Evolutionary conservation across 2,329 filamentous ascomycete species (phyloP).

Genomic region (Claviceps sp.): DNA sequence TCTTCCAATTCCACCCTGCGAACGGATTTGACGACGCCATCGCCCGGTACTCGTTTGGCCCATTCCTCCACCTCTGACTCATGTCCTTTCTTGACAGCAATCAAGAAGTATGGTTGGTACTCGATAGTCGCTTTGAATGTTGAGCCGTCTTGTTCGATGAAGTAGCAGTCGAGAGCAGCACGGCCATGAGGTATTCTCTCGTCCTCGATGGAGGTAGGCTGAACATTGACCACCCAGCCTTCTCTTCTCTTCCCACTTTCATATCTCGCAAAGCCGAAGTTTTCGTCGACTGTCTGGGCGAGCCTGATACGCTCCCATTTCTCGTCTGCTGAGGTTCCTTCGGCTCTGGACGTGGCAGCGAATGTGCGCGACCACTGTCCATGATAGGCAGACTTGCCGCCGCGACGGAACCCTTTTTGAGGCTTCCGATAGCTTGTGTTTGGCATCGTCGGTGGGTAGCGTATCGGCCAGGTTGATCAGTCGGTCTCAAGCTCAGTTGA

Average conservation of each 20-base stretch:
- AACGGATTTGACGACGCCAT: conserved; percentile 69
- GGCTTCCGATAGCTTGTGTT: conserved; percentile 47
- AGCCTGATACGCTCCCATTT: conserved; percentile 76
- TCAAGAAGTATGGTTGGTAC: conserved; percentile 92
- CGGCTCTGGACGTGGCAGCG: conserved; percentile 61
- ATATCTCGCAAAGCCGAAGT: conserved; percentile 85
- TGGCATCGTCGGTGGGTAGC: conserved; percentile 30
- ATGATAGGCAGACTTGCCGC: conserved; percentile 56
- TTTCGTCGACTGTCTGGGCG: conserved; percentile 82
- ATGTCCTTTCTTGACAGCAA: conserved; percentile 75
- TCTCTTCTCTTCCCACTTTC: conserved; percentile 71
- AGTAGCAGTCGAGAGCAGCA: conserved; percentile 91
- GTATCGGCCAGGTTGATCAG: background rate
- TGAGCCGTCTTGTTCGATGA: conserved; percentile 75
- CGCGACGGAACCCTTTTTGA: conserved; percentile 55
- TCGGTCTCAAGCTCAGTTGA: conserved; percentile 10
- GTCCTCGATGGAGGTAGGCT: conserved; percentile 79
- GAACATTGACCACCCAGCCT: conserved; percentile 93
- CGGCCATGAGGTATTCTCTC: conserved; percentile 71
- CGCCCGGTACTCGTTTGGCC: conserved; percentile 63
- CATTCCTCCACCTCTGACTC: conserved; percentile 96
- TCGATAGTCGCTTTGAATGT: conserved; percentile 95
- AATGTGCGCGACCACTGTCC: conserved; percentile 63
- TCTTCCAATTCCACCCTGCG: conserved; percentile 82
- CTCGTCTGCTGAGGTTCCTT: conserved; percentile 85